Conservation (phyloP, 176 grass and related monocot species). For the Oryza punctata region DNA sequence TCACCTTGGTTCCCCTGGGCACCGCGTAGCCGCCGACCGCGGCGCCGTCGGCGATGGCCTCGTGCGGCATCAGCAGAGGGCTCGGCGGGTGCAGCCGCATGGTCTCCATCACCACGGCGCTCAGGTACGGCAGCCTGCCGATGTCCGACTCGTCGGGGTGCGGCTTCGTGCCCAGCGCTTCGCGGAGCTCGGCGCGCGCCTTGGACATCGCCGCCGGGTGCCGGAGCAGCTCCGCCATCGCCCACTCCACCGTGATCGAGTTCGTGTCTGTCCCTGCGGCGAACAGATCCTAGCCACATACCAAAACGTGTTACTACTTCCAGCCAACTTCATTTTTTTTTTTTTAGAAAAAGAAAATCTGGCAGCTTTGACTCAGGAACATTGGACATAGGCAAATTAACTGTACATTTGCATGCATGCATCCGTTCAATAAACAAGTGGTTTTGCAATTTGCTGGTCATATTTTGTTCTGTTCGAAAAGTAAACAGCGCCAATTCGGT, state of each 20-base stretch:
- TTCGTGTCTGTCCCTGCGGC: conserved; percentile 55
- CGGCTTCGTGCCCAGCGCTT: conserved; percentile 37
- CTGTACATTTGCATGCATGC: neutral
- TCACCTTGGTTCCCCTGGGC: conserved; percentile 41
- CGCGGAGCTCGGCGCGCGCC: conserved; percentile 51
- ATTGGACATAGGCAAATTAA: neutral
- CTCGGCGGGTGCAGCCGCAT: conserved; percentile 66
- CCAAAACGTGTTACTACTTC: neutral
- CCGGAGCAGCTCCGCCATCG: conserved; percentile 68
- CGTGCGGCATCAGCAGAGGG: conserved; percentile 61
- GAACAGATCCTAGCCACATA: conserved; percentile 39
- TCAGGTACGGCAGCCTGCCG: conserved; percentile 49
- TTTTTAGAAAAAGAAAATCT: neutral
- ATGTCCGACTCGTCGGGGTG: conserved; percentile 39
- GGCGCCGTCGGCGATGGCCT: conserved; percentile 40
- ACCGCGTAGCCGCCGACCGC: conserved; percentile 50
- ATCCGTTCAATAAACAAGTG: neutral
- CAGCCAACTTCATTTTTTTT: neutral
- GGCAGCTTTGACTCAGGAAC: neutral
- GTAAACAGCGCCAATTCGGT: neutral
- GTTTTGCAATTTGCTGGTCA: neutral
- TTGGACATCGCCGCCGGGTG: conserved; percentile 55
- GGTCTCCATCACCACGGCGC: conserved; percentile 62
- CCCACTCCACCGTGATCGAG: conserved; percentile 63
- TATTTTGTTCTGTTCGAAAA: neutral